phyloP scores from a whole-genome alignment of 108 stramenopile genomes.

The Mayamaea pseudoterrestris region DNA sequence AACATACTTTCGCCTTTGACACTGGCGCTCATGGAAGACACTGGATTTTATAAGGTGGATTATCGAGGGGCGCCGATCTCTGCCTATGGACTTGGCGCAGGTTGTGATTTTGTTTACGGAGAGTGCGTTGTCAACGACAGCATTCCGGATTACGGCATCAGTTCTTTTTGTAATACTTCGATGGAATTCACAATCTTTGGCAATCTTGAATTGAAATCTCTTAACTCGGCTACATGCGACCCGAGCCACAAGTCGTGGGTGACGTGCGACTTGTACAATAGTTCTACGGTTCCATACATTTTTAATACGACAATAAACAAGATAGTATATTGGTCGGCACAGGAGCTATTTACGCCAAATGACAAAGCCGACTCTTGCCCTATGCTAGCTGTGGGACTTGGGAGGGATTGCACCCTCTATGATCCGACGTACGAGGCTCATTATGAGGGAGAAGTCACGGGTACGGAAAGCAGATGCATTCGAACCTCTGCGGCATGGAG shows the following conservation, averaged over 20 bases:
- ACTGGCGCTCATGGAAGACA: conserved; percentile 39
- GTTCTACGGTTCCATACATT: neutral
- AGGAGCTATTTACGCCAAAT: neutral
- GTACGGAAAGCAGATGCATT: neutral
- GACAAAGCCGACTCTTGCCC: conserved; percentile 3
- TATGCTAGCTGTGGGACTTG: neutral
- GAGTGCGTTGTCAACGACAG: conserved; percentile 29
- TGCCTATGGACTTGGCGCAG: conserved; percentile 32
- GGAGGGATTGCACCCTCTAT: conserved; percentile 4
- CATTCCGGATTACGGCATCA: conserved; percentile 14
- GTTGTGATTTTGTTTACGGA: conserved; percentile 33
- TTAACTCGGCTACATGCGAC: conserved; percentile 2
- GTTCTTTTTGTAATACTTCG: conserved; percentile 10
- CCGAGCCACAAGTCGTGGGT: conserved; percentile 1
- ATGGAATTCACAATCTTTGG: neutral
- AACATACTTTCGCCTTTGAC: conserved; percentile 33
- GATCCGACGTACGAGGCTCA: neutral
- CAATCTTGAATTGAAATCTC: neutral
- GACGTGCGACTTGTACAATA: conserved; percentile 7
- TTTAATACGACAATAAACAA: neutral
- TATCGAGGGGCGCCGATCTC: conserved; percentile 25
- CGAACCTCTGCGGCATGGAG: neutral
- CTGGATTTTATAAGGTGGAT: conserved; percentile 42
- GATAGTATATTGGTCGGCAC: neutral
- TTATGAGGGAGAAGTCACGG: neutral